A percentile compares a stretch with the other conserved stretches of the same genome.
These are phyloP conservation scores for Agaricus blazei DNA, from an alignment of 768 basidiomycete species.

Conservation along the genomic window DNA sequence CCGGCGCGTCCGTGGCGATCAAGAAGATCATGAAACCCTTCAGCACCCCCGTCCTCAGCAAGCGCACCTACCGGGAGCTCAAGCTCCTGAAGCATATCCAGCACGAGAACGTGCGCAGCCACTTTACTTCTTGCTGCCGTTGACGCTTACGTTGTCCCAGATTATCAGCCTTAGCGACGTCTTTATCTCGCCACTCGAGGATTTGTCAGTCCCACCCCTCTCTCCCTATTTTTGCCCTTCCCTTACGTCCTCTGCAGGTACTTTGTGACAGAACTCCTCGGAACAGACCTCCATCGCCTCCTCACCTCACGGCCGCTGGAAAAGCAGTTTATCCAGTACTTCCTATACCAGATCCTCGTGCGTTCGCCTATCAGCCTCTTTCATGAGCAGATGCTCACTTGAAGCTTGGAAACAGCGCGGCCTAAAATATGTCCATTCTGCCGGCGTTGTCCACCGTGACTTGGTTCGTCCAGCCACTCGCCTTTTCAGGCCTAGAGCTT, in stretches of 20 bases:
- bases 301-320: slow-evolving; percentile 95
- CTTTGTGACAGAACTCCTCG: slow-evolving; percentile 97
- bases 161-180: slow-evolving; percentile 99
- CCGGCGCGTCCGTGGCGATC: slow-evolving; percentile 91
- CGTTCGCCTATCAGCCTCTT: slow-evolving; percentile 20
- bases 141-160: slow-evolving; percentile 30
- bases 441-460: slow-evolving; percentile 97
- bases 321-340: slow-evolving; percentile 99
- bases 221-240: slow-evolving; percentile 1
- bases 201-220: slow-evolving; percentile 58
- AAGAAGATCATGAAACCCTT: slow-evolving; percentile 99
- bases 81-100: slow-evolving; percentile 98
- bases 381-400: slow-evolving; percentile 2
- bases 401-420: slow-evolving; percentile 59
- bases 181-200: slow-evolving; percentile 99
- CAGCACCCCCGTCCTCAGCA: slow-evolving; percentile 95
- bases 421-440: slow-evolving; percentile 98
- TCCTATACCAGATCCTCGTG: slow-evolving; percentile 97
- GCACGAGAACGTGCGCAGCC: slow-evolving; percentile 82
- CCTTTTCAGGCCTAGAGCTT: slow-evolving; percentile 5
- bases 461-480: slow-evolving; percentile 47
- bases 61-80: slow-evolving; percentile 95
- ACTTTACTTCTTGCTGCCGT: neutral
- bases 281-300: slow-evolving; percentile 96
- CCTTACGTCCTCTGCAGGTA: slow-evolving; percentile 50